Conservation (phyloP, 1,139 yeast species). For the Hansenula lynferdii region DNA sequence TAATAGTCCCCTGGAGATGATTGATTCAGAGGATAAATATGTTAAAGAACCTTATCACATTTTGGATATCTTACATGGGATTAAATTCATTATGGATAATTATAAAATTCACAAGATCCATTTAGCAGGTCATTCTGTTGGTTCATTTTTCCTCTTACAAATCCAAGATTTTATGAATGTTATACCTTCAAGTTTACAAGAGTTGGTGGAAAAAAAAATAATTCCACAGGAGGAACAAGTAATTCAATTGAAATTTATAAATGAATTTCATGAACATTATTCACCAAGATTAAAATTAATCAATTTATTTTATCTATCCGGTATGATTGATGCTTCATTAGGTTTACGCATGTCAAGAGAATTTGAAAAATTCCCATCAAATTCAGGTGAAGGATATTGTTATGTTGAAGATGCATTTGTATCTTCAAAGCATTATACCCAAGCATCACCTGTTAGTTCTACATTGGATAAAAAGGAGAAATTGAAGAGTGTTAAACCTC, state of each 20-base stretch:
- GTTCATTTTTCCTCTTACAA: constrained; percentile 60
- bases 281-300: neutral
- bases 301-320: neutral
- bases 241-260: neutral
- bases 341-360: no score
- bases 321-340: neutral
- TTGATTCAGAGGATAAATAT: constrained; percentile 6
- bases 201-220: neutral
- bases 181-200: neutral
- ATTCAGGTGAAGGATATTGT: neutral
- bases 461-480: no score
- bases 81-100: constrained; percentile 23
- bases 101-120: constrained; percentile 28
- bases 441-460: neutral
- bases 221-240: neutral
- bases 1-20: neutral
- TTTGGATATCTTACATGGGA: constrained; percentile 42
- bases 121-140: constrained; percentile 69
- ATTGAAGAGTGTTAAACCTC: neutral
- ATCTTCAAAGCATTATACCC: neutral
- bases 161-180: constrained; percentile 23
- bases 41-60: constrained; percentile 55
- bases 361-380: neutral
- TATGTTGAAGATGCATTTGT: neutral
- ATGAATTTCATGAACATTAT: neutral